Conservation (phyloP, 352 stramenopile genomes). For the Pythium sp. region DNA sequence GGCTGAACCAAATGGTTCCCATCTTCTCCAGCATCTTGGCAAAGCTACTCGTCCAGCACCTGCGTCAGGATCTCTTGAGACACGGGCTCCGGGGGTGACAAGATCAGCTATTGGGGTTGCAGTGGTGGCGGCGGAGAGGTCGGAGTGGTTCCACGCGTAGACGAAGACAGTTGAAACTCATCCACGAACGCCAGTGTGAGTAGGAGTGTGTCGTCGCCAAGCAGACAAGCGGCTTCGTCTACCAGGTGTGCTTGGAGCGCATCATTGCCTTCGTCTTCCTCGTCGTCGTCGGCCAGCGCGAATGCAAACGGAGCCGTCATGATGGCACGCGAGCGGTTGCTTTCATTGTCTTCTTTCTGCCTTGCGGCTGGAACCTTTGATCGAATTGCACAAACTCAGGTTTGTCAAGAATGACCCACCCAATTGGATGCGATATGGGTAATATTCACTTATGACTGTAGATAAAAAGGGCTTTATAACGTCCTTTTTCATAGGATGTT, state of each 20-base stretch:
- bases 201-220: constrained; percentile 7
- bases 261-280: neutral
- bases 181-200: constrained; percentile 15
- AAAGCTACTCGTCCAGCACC: neutral
- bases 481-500: too few species aligned
- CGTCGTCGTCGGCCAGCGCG: neutral
- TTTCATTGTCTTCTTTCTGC: too few species aligned
- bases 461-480: too few species aligned
- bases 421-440: too few species aligned
- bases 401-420: too few species aligned
- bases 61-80: neutral
- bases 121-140: neutral
- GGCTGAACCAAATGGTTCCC: neutral
- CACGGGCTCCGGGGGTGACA: neutral
- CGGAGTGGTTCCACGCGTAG: neutral
- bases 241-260: too few species aligned
- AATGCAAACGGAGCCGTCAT: neutral
- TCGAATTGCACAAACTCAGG: too few species aligned
- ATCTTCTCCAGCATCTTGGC: neutral
- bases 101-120: neutral
- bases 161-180: constrained; percentile 4
- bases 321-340: too few species aligned
- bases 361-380: too few species aligned
- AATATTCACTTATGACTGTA: too few species aligned
- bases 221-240: too few species aligned